phyloP scores from a whole-genome alignment of 768 basidiomycete genomes.

The Mycena latifolia region DNA sequence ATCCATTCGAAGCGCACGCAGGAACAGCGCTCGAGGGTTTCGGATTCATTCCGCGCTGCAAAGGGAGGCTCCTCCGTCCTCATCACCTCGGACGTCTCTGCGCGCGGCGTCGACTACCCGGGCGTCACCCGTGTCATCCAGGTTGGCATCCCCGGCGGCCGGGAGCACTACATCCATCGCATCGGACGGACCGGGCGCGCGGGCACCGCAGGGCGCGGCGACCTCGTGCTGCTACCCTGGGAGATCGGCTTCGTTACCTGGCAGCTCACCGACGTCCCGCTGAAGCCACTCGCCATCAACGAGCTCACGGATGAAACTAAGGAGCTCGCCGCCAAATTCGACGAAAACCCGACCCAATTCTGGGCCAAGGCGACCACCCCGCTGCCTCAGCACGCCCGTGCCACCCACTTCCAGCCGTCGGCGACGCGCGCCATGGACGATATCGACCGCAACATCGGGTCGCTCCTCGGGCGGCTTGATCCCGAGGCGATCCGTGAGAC shows the following conservation, averaged over 20 bases:
- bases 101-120: slow-evolving; percentile 91
- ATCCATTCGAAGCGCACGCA: slow-evolving; percentile 85
- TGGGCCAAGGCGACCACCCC: no score
- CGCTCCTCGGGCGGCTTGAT: slow-evolving; percentile 55
- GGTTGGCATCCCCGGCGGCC: slow-evolving; percentile 78
- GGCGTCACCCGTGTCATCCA: slow-evolving; percentile 92
- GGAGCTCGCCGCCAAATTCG: slow-evolving; percentile 60
- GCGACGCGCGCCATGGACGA: no score
- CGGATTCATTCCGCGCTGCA: slow-evolving; percentile 71
- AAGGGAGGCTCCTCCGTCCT: slow-evolving; percentile 69
- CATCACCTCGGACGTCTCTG: slow-evolving; percentile 90
- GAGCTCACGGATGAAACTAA: slow-evolving; percentile 61
- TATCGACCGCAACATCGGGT: slow-evolving; percentile 44
- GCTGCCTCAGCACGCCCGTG: no score
- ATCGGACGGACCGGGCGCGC: slow-evolving; percentile 89
- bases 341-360: slow-evolving; percentile 56
- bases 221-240: slow-evolving; percentile 85
- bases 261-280: slow-evolving; percentile 75
- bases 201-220: slow-evolving; percentile 73
- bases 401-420: no score
- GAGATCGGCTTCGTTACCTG: slow-evolving; percentile 77
- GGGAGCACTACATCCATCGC: slow-evolving; percentile 87
- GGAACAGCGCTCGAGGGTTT: slow-evolving; percentile 66
- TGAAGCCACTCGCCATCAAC: slow-evolving; percentile 67
- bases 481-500: slow-evolving; percentile 67